Base-by-base conservation (phyloP, 306 rosid species). In the Delonix regia region DNA sequence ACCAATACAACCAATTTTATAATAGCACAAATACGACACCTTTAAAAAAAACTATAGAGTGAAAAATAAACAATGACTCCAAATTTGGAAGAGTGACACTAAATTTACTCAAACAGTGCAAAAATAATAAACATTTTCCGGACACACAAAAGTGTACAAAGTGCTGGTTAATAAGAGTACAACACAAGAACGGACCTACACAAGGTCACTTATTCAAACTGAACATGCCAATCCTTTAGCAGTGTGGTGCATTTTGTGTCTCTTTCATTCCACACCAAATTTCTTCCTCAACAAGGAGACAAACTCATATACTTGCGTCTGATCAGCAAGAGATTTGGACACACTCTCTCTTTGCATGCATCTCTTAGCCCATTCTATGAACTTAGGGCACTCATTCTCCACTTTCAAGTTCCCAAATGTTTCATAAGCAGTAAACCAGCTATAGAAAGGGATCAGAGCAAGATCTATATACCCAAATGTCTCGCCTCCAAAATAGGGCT, bases 161-260 rank as follows among this genome's bases (percentile, higher is more conserved):
- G 8, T 36, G 41, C 41, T 36, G 6, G 7, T 36, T 36, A 8
- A 0, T n/a, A n/a, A n/a, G n/a, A 52, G 11, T 6, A 3, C 7
- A 53, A 53, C 61, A 53, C 21, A 5, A 36, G 41, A 7, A 36
- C 6, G 1, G 15, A 53, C 28, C 30, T 7, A 21, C 13, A 0
- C 56, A 56, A 56, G 33, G 62, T 25, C 62, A 10, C 62, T 56
- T 56, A 56, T 24, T 56, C 62, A 56, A 56, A 56, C 62, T 14
- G 24, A 56, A 24, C 62, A 21, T 22, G 28, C 60, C 9, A 55
- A 55, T 55, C 30, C 7, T 21, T 55, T 10, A 30, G 33, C 4
- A 30, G 4, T 30, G 4, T 1, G 4, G 33, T 30, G 1, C 45
- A 11, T 9, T 41, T 3, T 56, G 34, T 24, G 1, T 30, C 62